These are phyloP conservation scores for Anthracocystis panici-leucophaei DNA, from an alignment of 1,284 basidiomycete species.

Conservation along the genomic window DNA sequence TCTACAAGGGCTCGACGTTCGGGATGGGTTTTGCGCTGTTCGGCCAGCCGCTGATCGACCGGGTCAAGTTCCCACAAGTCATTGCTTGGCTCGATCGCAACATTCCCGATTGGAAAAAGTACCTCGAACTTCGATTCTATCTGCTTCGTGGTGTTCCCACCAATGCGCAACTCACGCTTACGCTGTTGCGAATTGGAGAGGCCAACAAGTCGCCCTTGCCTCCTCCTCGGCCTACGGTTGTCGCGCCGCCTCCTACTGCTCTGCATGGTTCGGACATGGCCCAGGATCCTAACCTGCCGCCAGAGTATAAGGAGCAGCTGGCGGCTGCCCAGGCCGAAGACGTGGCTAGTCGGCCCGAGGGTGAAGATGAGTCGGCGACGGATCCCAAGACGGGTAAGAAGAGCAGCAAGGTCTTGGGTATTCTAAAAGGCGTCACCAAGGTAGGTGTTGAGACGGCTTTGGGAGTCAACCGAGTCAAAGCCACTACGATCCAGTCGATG, in stretches of 20 bases:
- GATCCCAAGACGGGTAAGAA: conserved; percentile 52
- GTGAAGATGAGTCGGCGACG: conserved; percentile 45
- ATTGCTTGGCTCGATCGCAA: conserved; percentile 71
- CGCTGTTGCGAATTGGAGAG: conserved; percentile 73
- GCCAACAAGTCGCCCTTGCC: conserved; percentile 72
- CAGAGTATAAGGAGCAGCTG: conserved; percentile 59
- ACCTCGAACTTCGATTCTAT: conserved; percentile 63
- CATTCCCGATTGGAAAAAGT: conserved; percentile 73
- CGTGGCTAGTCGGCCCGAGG: conserved; percentile 40
- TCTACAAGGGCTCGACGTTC: conserved; percentile 72
- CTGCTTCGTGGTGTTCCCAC: conserved; percentile 74
- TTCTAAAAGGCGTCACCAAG: conserved; percentile 63
- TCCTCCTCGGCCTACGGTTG: conserved; percentile 70
- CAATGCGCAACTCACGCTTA: conserved; percentile 74
- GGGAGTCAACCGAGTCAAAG: conserved; percentile 68
- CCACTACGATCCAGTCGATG: conserved; percentile 56
- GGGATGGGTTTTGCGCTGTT: conserved; percentile 73
- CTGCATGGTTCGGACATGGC: conserved; percentile 40
- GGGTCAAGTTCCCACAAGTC: conserved; percentile 58
- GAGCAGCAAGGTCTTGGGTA: conserved; percentile 49
- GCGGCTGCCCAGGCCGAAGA: conserved; percentile 51
- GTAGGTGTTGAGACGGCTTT: conserved; percentile 62
- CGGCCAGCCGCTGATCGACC: conserved; percentile 73
- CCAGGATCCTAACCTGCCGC: conserved; percentile 53
- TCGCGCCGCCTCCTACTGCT: conserved; percentile 48